Evolutionary conservation across 306 rosid genomes (phyloP).

Genomic region (Prinsepia uniflora): DNA sequence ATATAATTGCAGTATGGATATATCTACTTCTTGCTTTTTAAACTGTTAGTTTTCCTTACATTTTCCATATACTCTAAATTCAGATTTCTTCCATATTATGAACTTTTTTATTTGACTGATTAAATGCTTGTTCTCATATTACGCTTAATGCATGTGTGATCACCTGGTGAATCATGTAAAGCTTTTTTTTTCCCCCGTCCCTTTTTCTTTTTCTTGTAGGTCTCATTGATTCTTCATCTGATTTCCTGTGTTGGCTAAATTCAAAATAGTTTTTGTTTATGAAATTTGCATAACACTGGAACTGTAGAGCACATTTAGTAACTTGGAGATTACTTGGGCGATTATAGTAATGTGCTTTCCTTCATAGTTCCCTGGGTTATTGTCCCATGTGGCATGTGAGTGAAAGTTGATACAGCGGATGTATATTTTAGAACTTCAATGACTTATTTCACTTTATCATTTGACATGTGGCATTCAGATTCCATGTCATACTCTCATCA

Average conservation of each 20-base stretch:
- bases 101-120: neutral
- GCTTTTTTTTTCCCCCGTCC: neutral
- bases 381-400: too few relatives aligned
- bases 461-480: neutral
- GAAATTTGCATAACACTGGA: neutral
- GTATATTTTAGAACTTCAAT: neutral
- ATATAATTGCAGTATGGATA: neutral
- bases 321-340: neutral
- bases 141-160: neutral
- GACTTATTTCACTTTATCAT: neutral
- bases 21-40: neutral
- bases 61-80: neutral
- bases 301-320: neutral
- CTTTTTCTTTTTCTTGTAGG: neutral
- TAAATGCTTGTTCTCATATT: neutral
- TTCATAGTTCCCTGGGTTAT: neutral
- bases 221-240: neutral
- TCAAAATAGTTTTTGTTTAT: neutral
- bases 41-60: neutral
- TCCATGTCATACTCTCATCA: constrained; percentile 3
- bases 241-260: neutral
- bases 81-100: neutral
- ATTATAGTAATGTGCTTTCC: neutral
- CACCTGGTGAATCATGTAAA: neutral
- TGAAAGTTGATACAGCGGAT: too few relatives aligned